A percentile compares a stretch with the other conserved stretches of the same genome.
Conservation (phyloP, 1,284 basidiomycete genomes). For the Erythrobasidium hasegawianum region DNA sequence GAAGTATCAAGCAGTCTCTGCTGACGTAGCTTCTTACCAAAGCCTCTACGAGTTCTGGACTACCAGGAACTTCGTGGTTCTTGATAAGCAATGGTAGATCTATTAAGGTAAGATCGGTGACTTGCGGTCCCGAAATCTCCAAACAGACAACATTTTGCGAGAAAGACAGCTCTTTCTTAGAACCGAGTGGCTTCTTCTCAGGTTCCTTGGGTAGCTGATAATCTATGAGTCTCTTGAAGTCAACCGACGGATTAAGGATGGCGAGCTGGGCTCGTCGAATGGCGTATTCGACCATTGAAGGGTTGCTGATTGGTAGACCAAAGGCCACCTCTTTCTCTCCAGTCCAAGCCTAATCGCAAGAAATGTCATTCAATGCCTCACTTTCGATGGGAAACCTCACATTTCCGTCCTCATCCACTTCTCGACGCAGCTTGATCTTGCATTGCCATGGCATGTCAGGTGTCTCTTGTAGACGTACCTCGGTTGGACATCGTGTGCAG, state of each 20-base stretch:
- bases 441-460: constrained; percentile 58
- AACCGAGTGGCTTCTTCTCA: neutral
- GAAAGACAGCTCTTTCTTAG: constrained; percentile 50
- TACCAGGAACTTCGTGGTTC: constrained; percentile 56
- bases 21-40: constrained; percentile 61
- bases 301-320: constrained; percentile 57
- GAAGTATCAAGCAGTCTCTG: constrained; percentile 64
- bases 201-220: constrained; percentile 47
- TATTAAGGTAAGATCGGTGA: constrained; percentile 67
- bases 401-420: constrained; percentile 54
- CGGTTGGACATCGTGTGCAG: constrained; percentile 59
- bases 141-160: constrained; percentile 63
- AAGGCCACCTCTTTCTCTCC: constrained; percentile 49
- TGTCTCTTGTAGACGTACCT: constrained; percentile 32
- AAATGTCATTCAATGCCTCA: too few species aligned
- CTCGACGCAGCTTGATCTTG: constrained; percentile 58
- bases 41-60: constrained; percentile 62
- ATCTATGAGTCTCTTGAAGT: constrained; percentile 51
- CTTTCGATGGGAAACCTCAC: too few species aligned
- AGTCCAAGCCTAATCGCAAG: neutral
- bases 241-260: constrained; percentile 60
- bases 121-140: constrained; percentile 62
- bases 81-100: constrained; percentile 71
- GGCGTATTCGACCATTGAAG: constrained; percentile 59
- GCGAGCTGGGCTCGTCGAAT: constrained; percentile 67